Evolutionary conservation across 163 green algal species (phyloP).

Genomic region (Scenedesmus sp.): DNA sequence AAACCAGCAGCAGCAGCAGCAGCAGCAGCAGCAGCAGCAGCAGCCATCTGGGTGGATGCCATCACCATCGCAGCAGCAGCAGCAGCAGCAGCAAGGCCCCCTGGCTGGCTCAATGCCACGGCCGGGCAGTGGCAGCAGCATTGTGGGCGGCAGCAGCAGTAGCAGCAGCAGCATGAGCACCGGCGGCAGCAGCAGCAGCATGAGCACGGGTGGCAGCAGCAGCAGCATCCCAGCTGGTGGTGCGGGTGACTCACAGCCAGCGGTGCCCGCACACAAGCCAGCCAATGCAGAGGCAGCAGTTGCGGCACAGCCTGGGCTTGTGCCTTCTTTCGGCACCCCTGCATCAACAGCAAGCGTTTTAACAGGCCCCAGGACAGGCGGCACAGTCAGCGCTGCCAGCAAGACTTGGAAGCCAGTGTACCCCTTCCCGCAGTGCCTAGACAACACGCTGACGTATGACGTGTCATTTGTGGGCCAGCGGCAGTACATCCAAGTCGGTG

Average conservation of each 20-base stretch:
- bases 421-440: slow-evolving; percentile 35
- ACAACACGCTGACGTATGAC: slow-evolving; percentile 42
- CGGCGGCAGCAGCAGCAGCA: background rate
- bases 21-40: background rate
- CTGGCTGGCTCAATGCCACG: background rate
- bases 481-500: slow-evolving; percentile 36
- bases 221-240: background rate
- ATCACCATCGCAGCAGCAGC: background rate
- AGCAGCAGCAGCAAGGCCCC: background rate
- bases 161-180: background rate
- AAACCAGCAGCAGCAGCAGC: background rate
- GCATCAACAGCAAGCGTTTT: background rate
- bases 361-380: background rate
- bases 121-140: background rate
- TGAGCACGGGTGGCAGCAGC: background rate
- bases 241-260: background rate
- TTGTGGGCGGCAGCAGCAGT: background rate
- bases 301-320: background rate
- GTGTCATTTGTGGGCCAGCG: slow-evolving; percentile 37
- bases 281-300: slow-evolving; percentile 14
- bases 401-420: slow-evolving; percentile 4
- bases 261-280: background rate
- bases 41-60: background rate
- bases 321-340: background rate
- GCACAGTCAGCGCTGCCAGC: background rate